Base-by-base conservation (phyloP, 768 basidiomycete genomes). In the Inosperma sp. region DNA sequence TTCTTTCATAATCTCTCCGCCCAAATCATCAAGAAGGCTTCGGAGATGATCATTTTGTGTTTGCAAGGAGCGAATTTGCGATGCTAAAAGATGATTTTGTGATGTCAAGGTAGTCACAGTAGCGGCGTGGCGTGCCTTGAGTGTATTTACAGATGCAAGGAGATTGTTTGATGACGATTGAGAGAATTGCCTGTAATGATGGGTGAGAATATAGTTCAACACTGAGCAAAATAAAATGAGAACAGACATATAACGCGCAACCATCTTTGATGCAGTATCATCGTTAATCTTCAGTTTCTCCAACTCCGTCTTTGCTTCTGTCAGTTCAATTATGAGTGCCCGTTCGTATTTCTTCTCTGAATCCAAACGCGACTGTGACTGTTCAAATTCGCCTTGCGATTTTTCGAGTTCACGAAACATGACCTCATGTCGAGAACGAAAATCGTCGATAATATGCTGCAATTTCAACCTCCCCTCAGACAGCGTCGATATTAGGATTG, bases 221-320 rank as follows among this genome's bases (percentile, higher is more conserved):
- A 23, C 13, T 41, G 51, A 48, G 17, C 7, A 26, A 33, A 33
- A 44, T 26, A 14, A 40, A 30, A 36, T 9, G 21, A 30, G 13
- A 13, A 71, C 82, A 49, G 57, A 89, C 89, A 91, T 92, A 63
- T 92, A 92, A 30, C 86, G 79, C 22, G 87, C 80, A 23, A 93
- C 89, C 80, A 91, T 86, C 59, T 83, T 86, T 10, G 84, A 83
- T 2, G 89, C 88, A 0, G 84, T 78, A n/a, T 72, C 77, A 50
- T 91, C 87, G 42, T 90, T 86, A 14, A 81, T 63, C 55, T 72
- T 68, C 40, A 79, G 69, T 57, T 70, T 73, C 46, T 86, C 77
- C 13, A 87, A 68, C 54, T 82, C 80, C 1, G 72, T 66, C 35
- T 72, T 72, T 3, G 72, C 65, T 25, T 70, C 63, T 0, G 78